Evolutionary conservation across 202 grass and related monocot genomes (phyloP), one percentile per base, ranked within the genome.

Genomic region (Eragrostis tef): DNA sequence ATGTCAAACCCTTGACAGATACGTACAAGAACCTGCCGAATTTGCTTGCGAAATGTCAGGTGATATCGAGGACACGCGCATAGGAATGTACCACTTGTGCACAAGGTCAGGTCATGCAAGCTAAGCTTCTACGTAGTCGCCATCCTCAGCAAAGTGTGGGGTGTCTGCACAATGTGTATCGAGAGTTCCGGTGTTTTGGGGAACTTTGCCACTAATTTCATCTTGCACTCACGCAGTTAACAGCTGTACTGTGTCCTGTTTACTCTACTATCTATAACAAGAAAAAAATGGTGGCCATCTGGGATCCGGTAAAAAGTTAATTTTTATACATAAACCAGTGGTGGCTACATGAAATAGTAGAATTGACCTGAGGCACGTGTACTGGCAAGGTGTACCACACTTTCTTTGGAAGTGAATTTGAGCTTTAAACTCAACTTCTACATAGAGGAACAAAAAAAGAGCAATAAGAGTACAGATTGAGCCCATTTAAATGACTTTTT

Each of bases 1-100:
- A 31, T 71, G 47, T 85, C 77, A 49, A 49, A 22, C 47, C 56
- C 4, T 60, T 60, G 79, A 22, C 58, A 56, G 47, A 71, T 41
- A 34, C 34, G 22, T 62, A 69, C 51, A 58, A 67, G 25, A 71
- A 81, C 39, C 56, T 71, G 39, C 76, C 70, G 25, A 29, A 57
- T 17, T 67, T n/a, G 49, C 36, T 64, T 47, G 19, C 36, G 4
- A 8, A 13, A 27, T 58, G 34, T 11, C 21, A 88, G 77, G 34
- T 85, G 59, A 16, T 58, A 71, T 58, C 57, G 73, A 87, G 62
- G 78, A 7, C 8, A 62, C 9, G 22, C 9, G 22, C 71, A 76
- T 87, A 46, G 78, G 72, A 57, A 73, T 73, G 65, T 58, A 44
- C 75, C 17, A 34, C 6, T 45, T 17, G 73, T 15, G 43, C 53